Percentiles rank a stretch among this genome's conserved stretches.
Evolutionary conservation across 192 early-diverging fungal genomes (phyloP).

Genomic region (Rhizophagus prolifer): DNA sequence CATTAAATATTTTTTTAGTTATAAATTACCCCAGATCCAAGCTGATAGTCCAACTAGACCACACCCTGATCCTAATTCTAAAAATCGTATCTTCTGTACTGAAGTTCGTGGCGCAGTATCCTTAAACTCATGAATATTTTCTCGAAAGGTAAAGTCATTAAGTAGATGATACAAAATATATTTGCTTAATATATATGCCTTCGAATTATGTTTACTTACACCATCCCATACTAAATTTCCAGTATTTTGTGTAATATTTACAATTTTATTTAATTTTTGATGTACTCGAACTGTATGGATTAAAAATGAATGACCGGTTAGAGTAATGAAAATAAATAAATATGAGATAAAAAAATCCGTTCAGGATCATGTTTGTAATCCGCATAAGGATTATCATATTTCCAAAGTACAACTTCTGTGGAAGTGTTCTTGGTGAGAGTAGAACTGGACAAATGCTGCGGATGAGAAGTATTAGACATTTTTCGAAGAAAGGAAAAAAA

Average conservation of each 20-base stretch:
- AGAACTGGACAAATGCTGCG: neutral
- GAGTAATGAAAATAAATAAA: neutral
- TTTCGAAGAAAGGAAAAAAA: too few species aligned
- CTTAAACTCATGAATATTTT: neutral
- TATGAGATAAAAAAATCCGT: neutral
- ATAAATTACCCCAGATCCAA: neutral
- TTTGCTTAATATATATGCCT: constrained; percentile 18
- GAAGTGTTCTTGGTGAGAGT: neutral
- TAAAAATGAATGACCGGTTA: neutral
- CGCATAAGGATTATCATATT: constrained; percentile 13
- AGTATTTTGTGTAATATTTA: constrained; percentile 10
- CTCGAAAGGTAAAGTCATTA: neutral
- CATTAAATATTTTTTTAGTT: neutral
- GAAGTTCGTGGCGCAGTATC: neutral
- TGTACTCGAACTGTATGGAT: neutral
- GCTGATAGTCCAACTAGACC: neutral
- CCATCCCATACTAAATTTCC: constrained; percentile 19
- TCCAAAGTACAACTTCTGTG: neutral
- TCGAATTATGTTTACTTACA: neutral
- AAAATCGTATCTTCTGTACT: neutral
- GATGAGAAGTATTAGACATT: neutral
- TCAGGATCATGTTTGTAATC: constrained; percentile 3
- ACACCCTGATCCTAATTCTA: constrained; percentile 10
- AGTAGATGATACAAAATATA: neutral
- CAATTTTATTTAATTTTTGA: neutral